Base-by-base conservation (phyloP, 1,139 yeast species). In the Geotrichum reessii region DNA sequence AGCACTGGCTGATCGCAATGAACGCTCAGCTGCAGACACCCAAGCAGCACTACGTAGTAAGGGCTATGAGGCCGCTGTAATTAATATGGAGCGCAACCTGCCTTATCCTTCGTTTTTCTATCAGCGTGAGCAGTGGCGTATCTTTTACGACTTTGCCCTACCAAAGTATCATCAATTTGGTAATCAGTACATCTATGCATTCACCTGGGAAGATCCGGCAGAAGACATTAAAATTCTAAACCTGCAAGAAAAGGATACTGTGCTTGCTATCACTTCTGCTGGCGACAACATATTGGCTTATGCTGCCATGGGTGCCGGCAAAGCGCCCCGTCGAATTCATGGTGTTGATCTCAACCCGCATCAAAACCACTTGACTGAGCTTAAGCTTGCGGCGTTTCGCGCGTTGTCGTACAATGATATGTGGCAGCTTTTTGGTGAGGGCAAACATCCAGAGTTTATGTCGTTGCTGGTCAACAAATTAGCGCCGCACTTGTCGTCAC, bases 151-250 rank as follows among this genome's bases (percentile, higher is more conserved):
- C 71, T 92, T 86, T 66, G 73, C 82, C 65, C 82, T 82, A 66
- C 82, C 86, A 11, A 81, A 80, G 66, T 85, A 85, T 68, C 81
- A 80, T 53, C 92, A 87, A 71, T 87, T 87, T 76, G 83, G 81
- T 61, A 79, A 86, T 69, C 91, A 87, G 73, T 87, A 86, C 71
- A 87, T 87, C 61, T 87, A 87, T 69, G 92, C 95, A 2, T 87
- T 87, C 73, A 87, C 95, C 9, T 87, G 96, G 96, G 96, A 87
- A 73, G 95, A 87, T 70, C 95, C 95, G 40, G 79, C 87, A 60
- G 95, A 86, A 72, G 96, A 87, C 72, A 81, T 83, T 63, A 78
- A 79, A 50, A 84, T 87, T 61, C 77, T 87, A 65, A 79, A 83
- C 55, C 77, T 87, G 66, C 76, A 78, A 47, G 73, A 82, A 17